Conservation (phyloP, 2,329 filamentous ascomycete species). For the Microdochium nivale region DNA sequence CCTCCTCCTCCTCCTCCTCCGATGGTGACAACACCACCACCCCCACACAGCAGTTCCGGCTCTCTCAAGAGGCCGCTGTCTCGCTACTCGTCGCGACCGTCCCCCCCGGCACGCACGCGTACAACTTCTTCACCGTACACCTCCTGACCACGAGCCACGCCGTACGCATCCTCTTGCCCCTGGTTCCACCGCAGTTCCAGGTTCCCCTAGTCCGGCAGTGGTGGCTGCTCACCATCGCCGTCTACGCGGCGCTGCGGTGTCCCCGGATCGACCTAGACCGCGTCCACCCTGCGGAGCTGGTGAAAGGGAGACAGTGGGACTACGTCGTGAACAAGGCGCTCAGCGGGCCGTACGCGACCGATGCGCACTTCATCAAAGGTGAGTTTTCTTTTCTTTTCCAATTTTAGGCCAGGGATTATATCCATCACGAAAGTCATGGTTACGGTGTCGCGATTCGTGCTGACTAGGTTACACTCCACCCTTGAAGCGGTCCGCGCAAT, state of each 20-base stretch:
- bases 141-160: conserved; percentile 81
- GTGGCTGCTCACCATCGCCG: conserved; percentile 74
- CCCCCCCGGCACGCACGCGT: conserved; percentile 48
- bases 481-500: conserved; percentile 58
- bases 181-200: conserved; percentile 67
- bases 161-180: conserved; percentile 72
- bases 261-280: conserved; percentile 62
- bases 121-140: conserved; percentile 79
- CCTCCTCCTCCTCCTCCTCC: too few relatives aligned
- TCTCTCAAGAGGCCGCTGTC: conserved; percentile 55
- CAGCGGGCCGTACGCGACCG: conserved; percentile 55
- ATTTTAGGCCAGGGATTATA: too few relatives aligned
- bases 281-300: conserved; percentile 50
- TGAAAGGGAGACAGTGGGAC: conserved; percentile 58
- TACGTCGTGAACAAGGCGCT: conserved; percentile 67
- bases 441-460: not conserved
- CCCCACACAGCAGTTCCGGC: conserved; percentile 64
- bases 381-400: too few relatives aligned
- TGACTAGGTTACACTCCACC: not conserved
- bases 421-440: too few relatives aligned
- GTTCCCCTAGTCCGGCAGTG: conserved; percentile 70
- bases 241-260: conserved; percentile 69
- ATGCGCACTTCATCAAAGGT: conserved; percentile 84
- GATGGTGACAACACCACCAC: conserved; percentile 23
- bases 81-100: conserved; percentile 56